Percentiles rank a stretch among this genome's conserved stretches.
Conservation (phyloP, 2,329 filamentous ascomycete genomes). For the Cryphonectria parasitica region DNA sequence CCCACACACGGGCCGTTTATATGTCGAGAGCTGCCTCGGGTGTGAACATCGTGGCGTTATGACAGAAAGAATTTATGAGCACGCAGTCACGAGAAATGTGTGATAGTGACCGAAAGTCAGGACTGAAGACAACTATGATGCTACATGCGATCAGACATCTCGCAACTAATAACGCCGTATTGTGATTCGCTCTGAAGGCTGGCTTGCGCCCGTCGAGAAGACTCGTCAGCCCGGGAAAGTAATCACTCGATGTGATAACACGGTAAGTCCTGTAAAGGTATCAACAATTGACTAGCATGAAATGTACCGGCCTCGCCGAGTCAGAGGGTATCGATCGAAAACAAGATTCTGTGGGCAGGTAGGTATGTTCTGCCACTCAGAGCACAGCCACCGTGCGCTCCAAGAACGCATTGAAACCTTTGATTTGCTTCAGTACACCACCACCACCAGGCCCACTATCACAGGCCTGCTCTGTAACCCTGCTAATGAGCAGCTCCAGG, state of each 20-base stretch:
- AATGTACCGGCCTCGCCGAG: background rate
- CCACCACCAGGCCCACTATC: slow-evolving; percentile 52
- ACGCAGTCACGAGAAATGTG: background rate
- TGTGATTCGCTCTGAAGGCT: background rate
- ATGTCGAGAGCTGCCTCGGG: background rate
- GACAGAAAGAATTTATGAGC: background rate
- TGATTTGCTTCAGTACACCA: slow-evolving; percentile 56
- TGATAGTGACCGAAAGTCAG: background rate
- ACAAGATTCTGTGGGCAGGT: background rate
- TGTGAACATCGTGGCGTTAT: background rate
- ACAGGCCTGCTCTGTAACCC: slow-evolving; percentile 58
- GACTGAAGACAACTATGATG: background rate
- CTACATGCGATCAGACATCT: background rate
- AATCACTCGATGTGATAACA: background rate
- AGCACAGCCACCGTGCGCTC: slow-evolving; percentile 63
- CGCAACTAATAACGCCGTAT: background rate
- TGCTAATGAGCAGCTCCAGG: slow-evolving; percentile 60
- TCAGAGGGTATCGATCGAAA: background rate
- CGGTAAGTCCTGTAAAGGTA: background rate
- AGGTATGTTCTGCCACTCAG: slow-evolving; percentile 40
- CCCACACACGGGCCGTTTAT: background rate
- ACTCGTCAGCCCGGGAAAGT: background rate
- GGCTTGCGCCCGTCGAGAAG: background rate
- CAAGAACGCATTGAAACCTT: slow-evolving; percentile 65
- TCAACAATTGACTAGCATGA: background rate